Conservation (phyloP, 495 filamentous ascomycete genomes). For the Parachaetomium inaequale region DNA sequence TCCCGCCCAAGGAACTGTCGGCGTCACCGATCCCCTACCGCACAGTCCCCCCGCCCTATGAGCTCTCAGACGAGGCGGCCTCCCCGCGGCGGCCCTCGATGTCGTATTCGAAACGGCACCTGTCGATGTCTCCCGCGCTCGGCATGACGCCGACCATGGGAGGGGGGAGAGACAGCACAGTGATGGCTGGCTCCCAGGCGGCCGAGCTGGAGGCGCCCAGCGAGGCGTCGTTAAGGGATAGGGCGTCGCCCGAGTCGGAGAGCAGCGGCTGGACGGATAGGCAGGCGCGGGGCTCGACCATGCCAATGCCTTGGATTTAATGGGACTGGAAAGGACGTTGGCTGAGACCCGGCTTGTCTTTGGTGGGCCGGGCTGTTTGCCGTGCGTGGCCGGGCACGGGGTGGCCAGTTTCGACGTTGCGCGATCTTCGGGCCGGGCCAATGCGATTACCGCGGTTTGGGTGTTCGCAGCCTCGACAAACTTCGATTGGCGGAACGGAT, state of each 20-base stretch:
- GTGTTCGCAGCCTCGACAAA: background rate
- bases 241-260: constrained; percentile 10
- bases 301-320: constrained; percentile 20
- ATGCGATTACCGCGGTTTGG: background rate
- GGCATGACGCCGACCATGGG: background rate
- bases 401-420: background rate
- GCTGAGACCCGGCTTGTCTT: background rate
- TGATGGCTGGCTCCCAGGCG: constrained; percentile 4
- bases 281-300: constrained; percentile 9
- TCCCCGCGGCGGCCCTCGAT: constrained; percentile 5
- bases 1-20: constrained; percentile 27
- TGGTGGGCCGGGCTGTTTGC: background rate
- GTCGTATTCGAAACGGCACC: constrained; percentile 2
- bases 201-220: constrained; percentile 23
- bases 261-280: constrained; percentile 19
- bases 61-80: constrained; percentile 20
- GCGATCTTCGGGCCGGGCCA: background rate
- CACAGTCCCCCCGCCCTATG: constrained; percentile 19
- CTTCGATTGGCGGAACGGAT: background rate
- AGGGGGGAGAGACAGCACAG: constrained; percentile 4
- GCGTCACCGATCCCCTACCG: constrained; percentile 3
- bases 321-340: background rate
- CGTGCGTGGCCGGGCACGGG: background rate
- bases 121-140: constrained; percentile 1
- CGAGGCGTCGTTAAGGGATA: constrained; percentile 14